These are phyloP conservation scores for Nemania sp. DNA, from an alignment of 2,329 filamentous ascomycete genomes.

Conservation along the genomic window DNA sequence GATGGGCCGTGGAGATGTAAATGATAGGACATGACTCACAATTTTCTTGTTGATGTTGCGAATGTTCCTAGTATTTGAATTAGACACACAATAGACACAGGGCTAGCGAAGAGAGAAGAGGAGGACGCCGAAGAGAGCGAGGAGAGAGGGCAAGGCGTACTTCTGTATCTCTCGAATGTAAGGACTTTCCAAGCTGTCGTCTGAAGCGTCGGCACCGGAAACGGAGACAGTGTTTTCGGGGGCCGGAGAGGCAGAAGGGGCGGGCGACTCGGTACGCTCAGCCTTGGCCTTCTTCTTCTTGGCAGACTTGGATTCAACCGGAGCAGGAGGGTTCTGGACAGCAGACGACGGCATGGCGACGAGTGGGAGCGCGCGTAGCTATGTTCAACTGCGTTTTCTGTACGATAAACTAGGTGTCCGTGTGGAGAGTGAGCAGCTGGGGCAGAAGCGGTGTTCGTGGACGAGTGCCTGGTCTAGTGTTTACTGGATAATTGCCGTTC, in stretches of 20 bases:
- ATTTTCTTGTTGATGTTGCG: slow-evolving; percentile 95
- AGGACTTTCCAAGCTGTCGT: slow-evolving; percentile 70
- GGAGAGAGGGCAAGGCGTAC: slow-evolving; percentile 56
- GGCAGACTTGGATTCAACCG: slow-evolving; percentile 66
- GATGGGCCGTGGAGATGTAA: neutral
- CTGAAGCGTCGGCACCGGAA: slow-evolving; percentile 57
- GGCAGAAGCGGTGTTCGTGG: neutral
- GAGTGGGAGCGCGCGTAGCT: slow-evolving; percentile 17
- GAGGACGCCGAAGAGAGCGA: neutral
- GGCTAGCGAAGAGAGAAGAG: neutral
- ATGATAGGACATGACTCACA: slow-evolving; percentile 57
- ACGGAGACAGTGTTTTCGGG: slow-evolving; percentile 55
- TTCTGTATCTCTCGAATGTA: slow-evolving; percentile 91
- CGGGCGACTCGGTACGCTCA: slow-evolving; percentile 58
- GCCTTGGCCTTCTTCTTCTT: slow-evolving; percentile 71
- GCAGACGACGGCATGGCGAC: slow-evolving; percentile 64
- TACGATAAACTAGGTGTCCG: neutral
- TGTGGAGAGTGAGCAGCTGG: neutral
- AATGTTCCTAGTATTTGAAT: slow-evolving; percentile 66
- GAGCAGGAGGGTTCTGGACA: slow-evolving; percentile 65
- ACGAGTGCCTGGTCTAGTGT: neutral
- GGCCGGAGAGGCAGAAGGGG: slow-evolving; percentile 54
- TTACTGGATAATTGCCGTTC: slow-evolving; percentile 12
- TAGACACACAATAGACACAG: slow-evolving; percentile 16
- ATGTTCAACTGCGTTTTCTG: no score